Evolutionary conservation across 257 asterid genomes (phyloP), one percentile per base, ranked within the genome.

Genomic region (Petrea volubilis): DNA sequence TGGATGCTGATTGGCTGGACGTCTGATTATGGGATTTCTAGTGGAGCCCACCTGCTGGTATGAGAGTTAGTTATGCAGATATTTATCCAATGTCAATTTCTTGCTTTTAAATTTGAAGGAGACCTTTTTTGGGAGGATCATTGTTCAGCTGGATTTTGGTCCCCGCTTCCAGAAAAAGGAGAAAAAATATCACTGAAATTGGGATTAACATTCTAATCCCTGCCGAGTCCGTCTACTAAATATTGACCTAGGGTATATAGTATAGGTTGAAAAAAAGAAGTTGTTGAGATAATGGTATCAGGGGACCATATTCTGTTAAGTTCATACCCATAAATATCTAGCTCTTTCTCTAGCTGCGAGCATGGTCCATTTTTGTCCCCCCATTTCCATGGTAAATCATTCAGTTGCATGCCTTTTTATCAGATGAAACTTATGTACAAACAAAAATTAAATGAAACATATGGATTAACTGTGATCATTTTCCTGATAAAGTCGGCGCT

Each of bases 1-100:
- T 15, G 73, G 63, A 13, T 64, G 57, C n/a, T 88, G 43, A 92
- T 90, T 92, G 97, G 98, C 31, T 79, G 43, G 28, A 25, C 27
- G 66, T 70, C 52, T 46, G 43, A 67, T 77, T 81, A 24, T 2
- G 29, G 81, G 92, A 86, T 84, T 92, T 83, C 84, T 41, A 5
- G 82, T 68, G 84, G 94, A 86, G 13, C 74, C 87, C 72, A 3
- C 8, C 3, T 21, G 28, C 1, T 57, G 66, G 36, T 83, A 75
- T 73, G 73, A 66, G 82, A 66, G 78, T 67, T 62, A 52, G 6
- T 59, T 56, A 40, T 40, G 25, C 15, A n/a, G n/a, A n/a, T n/a
- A 1, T 64, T 36, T 29, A 6, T 43, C 4, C 21, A 6, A 28
- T 67, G 80, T 77, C 79, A 29, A 74, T 67, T 55, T 80, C 75